Evolutionary conservation across 352 stramenopile species (phyloP).

Genomic region (Peronosclerospora sorghi): DNA sequence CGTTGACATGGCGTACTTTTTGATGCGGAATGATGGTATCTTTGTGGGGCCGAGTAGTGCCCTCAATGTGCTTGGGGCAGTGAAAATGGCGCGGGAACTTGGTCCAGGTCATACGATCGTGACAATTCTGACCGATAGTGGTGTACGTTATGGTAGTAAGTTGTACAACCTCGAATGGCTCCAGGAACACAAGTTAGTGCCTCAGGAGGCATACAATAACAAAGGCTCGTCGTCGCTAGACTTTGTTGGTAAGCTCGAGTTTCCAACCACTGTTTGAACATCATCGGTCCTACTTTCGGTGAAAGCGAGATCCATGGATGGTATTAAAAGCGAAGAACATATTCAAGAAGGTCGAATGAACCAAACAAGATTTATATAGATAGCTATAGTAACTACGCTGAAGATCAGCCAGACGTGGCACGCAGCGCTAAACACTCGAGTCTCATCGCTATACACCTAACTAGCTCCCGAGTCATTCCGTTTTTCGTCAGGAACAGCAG

Average conservation of each 20-base stretch:
- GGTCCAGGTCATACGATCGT: conserved; percentile 60
- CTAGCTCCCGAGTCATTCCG: too few species aligned
- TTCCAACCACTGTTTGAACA: conserved; percentile 17
- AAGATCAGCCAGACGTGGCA: too few species aligned
- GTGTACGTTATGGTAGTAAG: conserved; percentile 74
- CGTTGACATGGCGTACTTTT: conserved; percentile 88
- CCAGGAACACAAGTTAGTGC: conserved; percentile 37
- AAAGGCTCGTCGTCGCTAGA: conserved; percentile 18
- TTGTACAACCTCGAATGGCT: conserved; percentile 74
- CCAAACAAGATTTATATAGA: not conserved
- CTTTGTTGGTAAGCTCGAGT: conserved; percentile 23
- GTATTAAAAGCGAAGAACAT: too few species aligned
- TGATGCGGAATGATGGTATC: conserved; percentile 85
- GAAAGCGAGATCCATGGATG: too few species aligned
- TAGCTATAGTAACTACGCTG: too few species aligned
- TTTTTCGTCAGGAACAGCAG: too few species aligned
- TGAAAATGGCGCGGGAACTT: conserved; percentile 69
- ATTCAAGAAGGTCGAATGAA: too few species aligned
- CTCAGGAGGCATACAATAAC: conserved; percentile 4
- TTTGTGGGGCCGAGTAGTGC: conserved; percentile 85
- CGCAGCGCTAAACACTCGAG: too few species aligned
- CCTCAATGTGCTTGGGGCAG: conserved; percentile 65
- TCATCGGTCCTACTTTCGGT: too few species aligned
- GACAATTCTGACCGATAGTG: conserved; percentile 74
- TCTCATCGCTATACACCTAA: too few species aligned